Base-by-base conservation (phyloP, 2,329 filamentous ascomycete species). In the Ophiostoma novo-ulmi region DNA sequence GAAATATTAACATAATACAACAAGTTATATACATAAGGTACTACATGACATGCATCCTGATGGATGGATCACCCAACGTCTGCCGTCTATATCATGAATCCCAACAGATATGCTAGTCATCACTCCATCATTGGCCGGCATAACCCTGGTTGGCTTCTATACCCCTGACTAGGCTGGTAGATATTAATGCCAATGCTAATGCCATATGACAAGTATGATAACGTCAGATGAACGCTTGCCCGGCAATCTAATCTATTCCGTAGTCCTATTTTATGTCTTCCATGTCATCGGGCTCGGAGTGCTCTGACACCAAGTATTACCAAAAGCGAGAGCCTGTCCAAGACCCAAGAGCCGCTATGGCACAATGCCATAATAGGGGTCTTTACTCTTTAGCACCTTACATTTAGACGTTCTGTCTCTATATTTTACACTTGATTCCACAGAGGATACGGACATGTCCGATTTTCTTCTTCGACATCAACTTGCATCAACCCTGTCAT, bases 101-200 rank as follows among this genome's bases (percentile, higher is more conserved):
- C 52, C 22, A 44, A 26, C 52, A 58, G 11, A 58, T 22, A 58
- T 26, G 48, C 48, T 26, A 8, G 48, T 22, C 48, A 55, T 22
- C 48, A 44, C 13, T 17, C 41, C 41, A 44, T 44, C 41, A 44
- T n/a, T n/a, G 44, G 20, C 44, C 14, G 44, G 7, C 44, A n/a
- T 26, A 58, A 26, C n/a, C 52, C 52, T 58, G 52, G n/a, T n/a
- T 22, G 52, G 52, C 52, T 58, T 48, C 44, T 48, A 48, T 48
- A n/a, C 58, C 58, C 58, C 58, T 35, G 58, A 63, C 58, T 3
- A 36, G 26, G 58, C 26, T 63, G 58, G 22, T n/a, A 58, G 52
- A 58, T 58, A 48, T 48, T 5, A 20, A 48, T 48, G 44, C 14
- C 44, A 17, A 48, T 48, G 44, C 14, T 17, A 48, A 39, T 13